Percentiles rank a stretch among this genome's conserved stretches.
These are phyloP conservation scores for Phaeoacremonium minimum DNA, from an alignment of 2,329 filamentous ascomycete genomes.

Conservation along the genomic window DNA sequence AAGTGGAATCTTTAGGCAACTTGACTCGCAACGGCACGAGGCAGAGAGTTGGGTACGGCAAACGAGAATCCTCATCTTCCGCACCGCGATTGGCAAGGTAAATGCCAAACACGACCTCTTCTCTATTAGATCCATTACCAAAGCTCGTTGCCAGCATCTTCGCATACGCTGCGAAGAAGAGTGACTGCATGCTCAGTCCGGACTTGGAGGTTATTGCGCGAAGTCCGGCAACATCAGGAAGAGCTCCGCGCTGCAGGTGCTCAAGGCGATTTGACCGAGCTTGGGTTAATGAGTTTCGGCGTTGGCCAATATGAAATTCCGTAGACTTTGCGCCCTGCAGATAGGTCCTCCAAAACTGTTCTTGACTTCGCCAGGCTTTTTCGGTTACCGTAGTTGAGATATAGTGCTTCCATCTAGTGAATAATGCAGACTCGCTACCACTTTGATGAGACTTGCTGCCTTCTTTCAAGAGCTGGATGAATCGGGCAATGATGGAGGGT, in stretches of 20 bases:
- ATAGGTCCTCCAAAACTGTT: constrained; percentile 37
- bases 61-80: constrained; percentile 37
- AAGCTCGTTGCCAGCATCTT: constrained; percentile 27
- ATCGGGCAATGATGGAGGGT: constrained; percentile 50
- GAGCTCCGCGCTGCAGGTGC: constrained; percentile 42
- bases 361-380: constrained; percentile 11
- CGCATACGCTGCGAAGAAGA: constrained; percentile 72
- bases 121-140: not conserved
- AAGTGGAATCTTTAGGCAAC: constrained; percentile 15
- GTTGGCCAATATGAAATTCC: constrained; percentile 12
- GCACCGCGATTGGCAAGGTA: constrained; percentile 76
- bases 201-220: constrained; percentile 30
- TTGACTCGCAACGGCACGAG: constrained; percentile 67
- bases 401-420: constrained; percentile 20
- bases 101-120: constrained; percentile 64
- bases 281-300: not conserved
- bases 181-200: constrained; percentile 65
- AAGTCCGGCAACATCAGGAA: constrained; percentile 34
- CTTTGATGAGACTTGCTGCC: too few relatives aligned
- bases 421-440: constrained; percentile 6
- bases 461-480: constrained; percentile 17
- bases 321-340: constrained; percentile 19
- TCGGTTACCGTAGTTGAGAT: constrained; percentile 7
- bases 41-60: constrained; percentile 69
- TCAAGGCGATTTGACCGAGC: constrained; percentile 2